Conservation (phyloP, 108 stramenopile species). For the Nitzschia sp. region DNA sequence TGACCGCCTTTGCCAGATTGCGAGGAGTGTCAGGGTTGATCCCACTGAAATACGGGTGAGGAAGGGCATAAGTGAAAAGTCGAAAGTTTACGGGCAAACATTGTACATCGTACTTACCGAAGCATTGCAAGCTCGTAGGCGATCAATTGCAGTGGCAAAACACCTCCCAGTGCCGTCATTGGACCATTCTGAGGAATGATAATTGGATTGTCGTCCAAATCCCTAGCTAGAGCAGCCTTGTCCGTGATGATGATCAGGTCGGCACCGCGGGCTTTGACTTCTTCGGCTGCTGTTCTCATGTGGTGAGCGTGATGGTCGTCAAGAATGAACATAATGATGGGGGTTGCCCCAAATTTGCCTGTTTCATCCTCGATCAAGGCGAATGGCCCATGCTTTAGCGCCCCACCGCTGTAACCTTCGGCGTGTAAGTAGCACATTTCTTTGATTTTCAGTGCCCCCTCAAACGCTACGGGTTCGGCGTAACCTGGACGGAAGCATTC, state of each 20-base stretch:
- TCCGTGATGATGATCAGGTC: slow-evolving; percentile 97
- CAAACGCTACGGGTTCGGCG: slow-evolving; percentile 94
- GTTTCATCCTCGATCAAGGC: slow-evolving; percentile 92
- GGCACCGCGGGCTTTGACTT: slow-evolving; percentile 97
- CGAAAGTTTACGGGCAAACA: not conserved
- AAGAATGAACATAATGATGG: slow-evolving; percentile 98
- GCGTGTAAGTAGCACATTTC: slow-evolving; percentile 99
- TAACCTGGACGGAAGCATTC: slow-evolving; percentile 45
- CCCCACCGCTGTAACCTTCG: slow-evolving; percentile 98
- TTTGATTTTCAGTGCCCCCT: slow-evolving; percentile 99
- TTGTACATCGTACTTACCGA: no score
- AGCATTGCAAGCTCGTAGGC: slow-evolving; percentile 98
- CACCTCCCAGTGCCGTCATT: slow-evolving; percentile 94
- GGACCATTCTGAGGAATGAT: slow-evolving; percentile 95
- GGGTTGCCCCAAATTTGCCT: slow-evolving; percentile 96
- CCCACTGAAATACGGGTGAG: slow-evolving; percentile 50
- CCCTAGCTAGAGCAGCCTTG: slow-evolving; percentile 76
- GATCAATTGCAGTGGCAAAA: slow-evolving; percentile 94
- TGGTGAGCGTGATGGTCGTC: slow-evolving; percentile 96
- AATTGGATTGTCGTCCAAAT: slow-evolving; percentile 88
- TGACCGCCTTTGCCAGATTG: slow-evolving; percentile 99
- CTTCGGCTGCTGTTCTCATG: slow-evolving; percentile 93
- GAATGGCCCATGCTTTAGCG: slow-evolving; percentile 99
- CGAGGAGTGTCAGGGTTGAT: slow-evolving; percentile 98
- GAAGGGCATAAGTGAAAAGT: not conserved